phyloP scores from a whole-genome alignment of 495 filamentous ascomycete genomes.

The Penicillium cosmopolitanum region DNA sequence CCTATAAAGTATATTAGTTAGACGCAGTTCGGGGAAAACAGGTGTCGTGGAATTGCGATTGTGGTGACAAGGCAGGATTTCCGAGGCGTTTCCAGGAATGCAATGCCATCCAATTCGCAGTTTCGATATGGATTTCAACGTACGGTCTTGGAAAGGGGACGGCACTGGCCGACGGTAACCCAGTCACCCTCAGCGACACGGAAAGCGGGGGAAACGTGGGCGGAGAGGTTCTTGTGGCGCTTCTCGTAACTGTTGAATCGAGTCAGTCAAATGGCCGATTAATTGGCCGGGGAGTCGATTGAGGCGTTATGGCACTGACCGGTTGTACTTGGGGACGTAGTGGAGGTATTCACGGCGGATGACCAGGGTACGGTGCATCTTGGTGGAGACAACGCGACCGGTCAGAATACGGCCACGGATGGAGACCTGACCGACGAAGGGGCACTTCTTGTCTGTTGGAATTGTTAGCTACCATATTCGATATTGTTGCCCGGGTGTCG shows the following conservation, averaged over 20 bases:
- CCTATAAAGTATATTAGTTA: conserved; percentile 54
- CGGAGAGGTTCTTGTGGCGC: conserved; percentile 98
- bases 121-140: conserved; percentile 37
- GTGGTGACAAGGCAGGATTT: not conserved
- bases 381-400: conserved; percentile 97
- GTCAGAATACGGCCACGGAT: conserved; percentile 99
- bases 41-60: not conserved
- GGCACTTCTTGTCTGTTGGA: conserved; percentile 97
- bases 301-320: not conserved
- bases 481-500: conserved; percentile 11
- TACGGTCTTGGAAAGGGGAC: conserved; percentile 98
- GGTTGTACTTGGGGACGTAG: conserved; percentile 80
- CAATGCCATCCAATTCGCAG: not conserved
- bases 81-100: not conserved
- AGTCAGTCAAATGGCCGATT: no score
- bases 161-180: conserved; percentile 98
- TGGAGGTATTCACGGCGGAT: conserved; percentile 99
- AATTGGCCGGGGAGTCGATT: no score
- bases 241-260: conserved; percentile 97
- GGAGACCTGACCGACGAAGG: conserved; percentile 95
- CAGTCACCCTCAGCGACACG: conserved; percentile 99
- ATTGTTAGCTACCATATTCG: conserved; percentile 29
- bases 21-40: conserved; percentile 6
- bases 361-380: conserved; percentile 99
- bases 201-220: conserved; percentile 98